phyloP scores from a whole-genome alignment of 2,329 filamentous ascomycete genomes.

The Dactylellina cionopaga region DNA sequence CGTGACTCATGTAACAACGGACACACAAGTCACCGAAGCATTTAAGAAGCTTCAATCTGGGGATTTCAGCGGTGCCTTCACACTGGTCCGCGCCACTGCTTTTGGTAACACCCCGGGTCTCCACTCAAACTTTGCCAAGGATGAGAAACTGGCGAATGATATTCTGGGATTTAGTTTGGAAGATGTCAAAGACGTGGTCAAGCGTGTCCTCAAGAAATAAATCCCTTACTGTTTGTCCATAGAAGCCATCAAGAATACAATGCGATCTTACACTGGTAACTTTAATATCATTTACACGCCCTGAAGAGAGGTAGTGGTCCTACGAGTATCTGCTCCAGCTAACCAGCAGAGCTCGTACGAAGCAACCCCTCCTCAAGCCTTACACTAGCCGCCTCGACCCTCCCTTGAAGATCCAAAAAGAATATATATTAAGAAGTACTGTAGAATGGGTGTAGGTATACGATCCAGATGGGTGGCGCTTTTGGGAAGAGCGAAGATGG shows the following conservation, averaged over 20 bases:
- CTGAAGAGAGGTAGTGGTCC: background rate
- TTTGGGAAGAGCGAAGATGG: background rate
- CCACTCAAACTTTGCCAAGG: constrained; percentile 56
- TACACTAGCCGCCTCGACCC: background rate
- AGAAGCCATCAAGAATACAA: background rate
- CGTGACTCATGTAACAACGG: constrained; percentile 61
- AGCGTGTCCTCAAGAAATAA: constrained; percentile 23
- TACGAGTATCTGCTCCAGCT: background rate
- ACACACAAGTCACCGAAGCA: constrained; percentile 35
- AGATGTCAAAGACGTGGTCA: constrained; percentile 54
- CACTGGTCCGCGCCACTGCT: constrained; percentile 54
- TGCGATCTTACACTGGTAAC: background rate
- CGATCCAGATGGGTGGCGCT: background rate
- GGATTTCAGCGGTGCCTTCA: constrained; percentile 56
- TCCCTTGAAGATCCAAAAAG: background rate
- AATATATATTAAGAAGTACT: background rate
- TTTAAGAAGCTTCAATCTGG: constrained; percentile 54
- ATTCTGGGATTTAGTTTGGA: constrained; percentile 55
- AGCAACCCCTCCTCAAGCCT: background rate
- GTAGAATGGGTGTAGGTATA: background rate
- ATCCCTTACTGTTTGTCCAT: background rate
- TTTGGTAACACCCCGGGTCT: constrained; percentile 54
- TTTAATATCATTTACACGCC: background rate
- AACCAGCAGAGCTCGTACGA: background rate
- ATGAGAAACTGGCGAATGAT: constrained; percentile 55